phyloP scores from a whole-genome alignment of 179 eudicot genomes.

The Gypsophila paniculata region DNA sequence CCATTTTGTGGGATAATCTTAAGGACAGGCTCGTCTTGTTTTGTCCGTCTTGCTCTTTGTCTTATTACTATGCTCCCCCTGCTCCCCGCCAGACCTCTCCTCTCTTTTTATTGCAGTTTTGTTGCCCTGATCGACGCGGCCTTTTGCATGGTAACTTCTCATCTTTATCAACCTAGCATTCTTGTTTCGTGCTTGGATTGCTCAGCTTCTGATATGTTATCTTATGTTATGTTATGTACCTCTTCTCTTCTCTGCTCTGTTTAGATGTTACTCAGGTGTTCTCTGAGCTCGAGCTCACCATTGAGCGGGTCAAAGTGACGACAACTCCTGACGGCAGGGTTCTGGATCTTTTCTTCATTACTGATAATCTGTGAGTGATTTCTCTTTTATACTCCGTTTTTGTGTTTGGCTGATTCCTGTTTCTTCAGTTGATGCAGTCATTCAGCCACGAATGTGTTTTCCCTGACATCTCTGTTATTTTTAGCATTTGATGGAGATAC shows the following conservation, averaged over 20 bases:
- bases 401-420: neutral
- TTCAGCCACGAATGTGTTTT: neutral
- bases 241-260: conserved; percentile 11
- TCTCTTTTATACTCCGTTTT: conserved; percentile 6
- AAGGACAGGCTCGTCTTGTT: conserved; percentile 50
- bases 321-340: conserved; percentile 87
- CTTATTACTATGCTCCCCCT: conserved; percentile 51
- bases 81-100: conserved; percentile 42
- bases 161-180: neutral
- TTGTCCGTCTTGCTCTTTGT: conserved; percentile 57
- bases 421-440: neutral
- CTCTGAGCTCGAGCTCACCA: conserved; percentile 61
- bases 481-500: neutral
- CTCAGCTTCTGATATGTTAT: conserved; percentile 9
- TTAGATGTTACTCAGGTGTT: conserved; percentile 72
- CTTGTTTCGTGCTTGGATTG: neutral
- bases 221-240: neutral
- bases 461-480: neutral
- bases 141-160: conserved; percentile 54
- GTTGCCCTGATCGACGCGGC: conserved; percentile 66
- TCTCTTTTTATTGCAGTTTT: conserved; percentile 53
- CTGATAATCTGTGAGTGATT: conserved; percentile 64
- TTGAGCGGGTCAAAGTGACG: conserved; percentile 71
- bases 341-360: conserved; percentile 71
- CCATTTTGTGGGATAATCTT: conserved; percentile 51